Evolutionary conservation across 1,284 basidiomycete species (phyloP), one percentile per base, ranked within the genome.

Genomic region (Dichomitus squalens): DNA sequence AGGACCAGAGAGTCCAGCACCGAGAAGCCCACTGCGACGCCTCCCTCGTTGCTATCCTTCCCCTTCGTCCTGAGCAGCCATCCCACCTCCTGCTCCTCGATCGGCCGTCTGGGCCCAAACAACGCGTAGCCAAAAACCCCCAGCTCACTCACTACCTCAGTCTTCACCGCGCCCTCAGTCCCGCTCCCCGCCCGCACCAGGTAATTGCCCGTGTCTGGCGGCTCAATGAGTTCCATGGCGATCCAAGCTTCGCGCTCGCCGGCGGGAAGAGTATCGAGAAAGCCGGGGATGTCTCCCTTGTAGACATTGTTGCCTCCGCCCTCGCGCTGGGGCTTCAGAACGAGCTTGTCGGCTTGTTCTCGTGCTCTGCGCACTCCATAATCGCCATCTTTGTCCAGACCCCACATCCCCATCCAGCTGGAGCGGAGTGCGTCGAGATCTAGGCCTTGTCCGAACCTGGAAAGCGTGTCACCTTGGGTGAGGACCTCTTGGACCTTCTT

Each of bases 281-380:
- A 95, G 0, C 77, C 65, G 0, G 91, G 92, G 53, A 98, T 98
- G 49, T 90, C 86, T 4, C 76, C 73, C 52, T 92, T 89, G 76
- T 98, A 99, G 23, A 98, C 84, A 69, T 99, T 99, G 72, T 99
- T 97, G 3, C 96, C 96, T 66, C 97, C 96, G 4, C 97, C 96
- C 77, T 99, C 97, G 38, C 96, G 84, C 73, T 98, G 96, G 0
- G 96, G 96, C 72, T 99, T 98, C 49, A 98, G 81, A 2, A 98
- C 97, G 44, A 93, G 87, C 12, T 80, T 75, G 4, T 77, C 68
- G 0, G 86, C 79, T 34, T 54, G 60, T 35, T 58, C 60, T 16
- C 67, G 66, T 67, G 98, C 98, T 70, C 96, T 95, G 5, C 93
- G 93, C 0, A 96, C 95, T 2, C 96, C 96, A 7, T 55, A 43